These are phyloP conservation scores for Cylindrotheca closterium DNA, from an alignment of 108 stramenopile genomes.

Conservation along the genomic window DNA sequence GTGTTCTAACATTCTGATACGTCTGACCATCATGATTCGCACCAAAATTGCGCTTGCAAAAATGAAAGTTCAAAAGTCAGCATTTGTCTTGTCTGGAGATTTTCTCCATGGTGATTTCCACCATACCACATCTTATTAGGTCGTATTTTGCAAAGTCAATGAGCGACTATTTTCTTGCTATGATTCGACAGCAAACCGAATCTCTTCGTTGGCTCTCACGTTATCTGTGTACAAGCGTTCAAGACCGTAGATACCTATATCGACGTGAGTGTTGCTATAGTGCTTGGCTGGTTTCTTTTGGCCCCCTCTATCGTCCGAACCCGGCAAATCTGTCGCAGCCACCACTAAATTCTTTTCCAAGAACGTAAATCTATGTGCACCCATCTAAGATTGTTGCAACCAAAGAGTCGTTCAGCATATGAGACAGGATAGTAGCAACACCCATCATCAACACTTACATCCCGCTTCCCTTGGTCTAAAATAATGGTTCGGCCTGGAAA, in stretches of 20 bases:
- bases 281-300: slow-evolving; percentile 43
- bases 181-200: slow-evolving; percentile 34
- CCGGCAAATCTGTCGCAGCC: slow-evolving; percentile 85
- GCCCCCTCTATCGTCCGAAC: slow-evolving; percentile 69
- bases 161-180: slow-evolving; percentile 8
- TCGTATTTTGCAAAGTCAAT: too few relatives aligned
- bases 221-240: slow-evolving; percentile 49
- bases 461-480: slow-evolving; percentile 79
- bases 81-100: too few relatives aligned
- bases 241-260: slow-evolving; percentile 55
- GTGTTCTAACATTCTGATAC: too few relatives aligned
- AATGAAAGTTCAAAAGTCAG: too few relatives aligned
- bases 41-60: too few relatives aligned
- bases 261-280: slow-evolving; percentile 57
- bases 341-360: slow-evolving; percentile 73
- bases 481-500: slow-evolving; percentile 77
- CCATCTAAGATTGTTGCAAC: slow-evolving; percentile 40
- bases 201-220: slow-evolving; percentile 33
- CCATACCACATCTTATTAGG: too few relatives aligned
- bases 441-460: slow-evolving; percentile 41
- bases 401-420: not conserved
- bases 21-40: too few relatives aligned
- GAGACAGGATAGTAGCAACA: not conserved
- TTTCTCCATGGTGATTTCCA: too few relatives aligned
- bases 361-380: slow-evolving; percentile 85